Evolutionary conservation across 305 asterid species (phyloP).

Genomic region (Fraxinus dipetala): DNA sequence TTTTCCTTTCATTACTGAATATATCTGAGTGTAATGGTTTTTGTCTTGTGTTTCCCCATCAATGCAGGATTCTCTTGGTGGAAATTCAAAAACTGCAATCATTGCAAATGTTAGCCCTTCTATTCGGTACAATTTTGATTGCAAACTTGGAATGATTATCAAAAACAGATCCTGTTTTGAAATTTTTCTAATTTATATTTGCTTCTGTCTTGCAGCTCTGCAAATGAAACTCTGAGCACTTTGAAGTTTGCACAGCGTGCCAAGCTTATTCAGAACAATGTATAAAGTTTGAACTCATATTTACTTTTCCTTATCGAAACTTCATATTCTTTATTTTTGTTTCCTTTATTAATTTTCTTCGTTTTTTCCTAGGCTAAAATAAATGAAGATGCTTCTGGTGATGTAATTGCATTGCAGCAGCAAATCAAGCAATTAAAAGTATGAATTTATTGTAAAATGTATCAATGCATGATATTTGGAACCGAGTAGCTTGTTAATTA

Average conservation of each 20-base stretch:
- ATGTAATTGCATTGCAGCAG: constrained; percentile 66
- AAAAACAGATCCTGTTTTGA: constrained; percentile 8
- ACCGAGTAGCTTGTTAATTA: constrained; percentile 22
- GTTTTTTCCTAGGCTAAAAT: constrained; percentile 63
- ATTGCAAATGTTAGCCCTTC: constrained; percentile 91
- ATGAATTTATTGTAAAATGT: constrained; percentile 14
- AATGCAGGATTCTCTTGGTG: constrained; percentile 86
- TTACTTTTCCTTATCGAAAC: constrained; percentile 17
- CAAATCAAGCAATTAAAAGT: constrained; percentile 80
- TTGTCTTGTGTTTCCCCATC: constrained; percentile 20
- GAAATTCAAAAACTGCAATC: constrained; percentile 79
- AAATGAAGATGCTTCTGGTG: constrained; percentile 88
- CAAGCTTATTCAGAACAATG: constrained; percentile 86
- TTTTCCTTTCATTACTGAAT: constrained; percentile 22
- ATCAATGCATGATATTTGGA: constrained; percentile 20
- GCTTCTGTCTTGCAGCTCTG: constrained; percentile 51
- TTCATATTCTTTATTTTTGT: background rate
- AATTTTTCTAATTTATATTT: background rate
- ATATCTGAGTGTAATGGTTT: constrained; percentile 17
- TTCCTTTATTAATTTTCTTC: constrained; percentile 15
- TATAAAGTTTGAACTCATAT: constrained; percentile 25
- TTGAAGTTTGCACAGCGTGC: constrained; percentile 90
- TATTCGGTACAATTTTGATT: constrained; percentile 43
- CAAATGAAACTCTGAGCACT: constrained; percentile 75
- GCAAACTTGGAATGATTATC: background rate